Evolutionary conservation across 768 basidiomycete genomes (phyloP).

Genomic region (Favolaschia claudopus): DNA sequence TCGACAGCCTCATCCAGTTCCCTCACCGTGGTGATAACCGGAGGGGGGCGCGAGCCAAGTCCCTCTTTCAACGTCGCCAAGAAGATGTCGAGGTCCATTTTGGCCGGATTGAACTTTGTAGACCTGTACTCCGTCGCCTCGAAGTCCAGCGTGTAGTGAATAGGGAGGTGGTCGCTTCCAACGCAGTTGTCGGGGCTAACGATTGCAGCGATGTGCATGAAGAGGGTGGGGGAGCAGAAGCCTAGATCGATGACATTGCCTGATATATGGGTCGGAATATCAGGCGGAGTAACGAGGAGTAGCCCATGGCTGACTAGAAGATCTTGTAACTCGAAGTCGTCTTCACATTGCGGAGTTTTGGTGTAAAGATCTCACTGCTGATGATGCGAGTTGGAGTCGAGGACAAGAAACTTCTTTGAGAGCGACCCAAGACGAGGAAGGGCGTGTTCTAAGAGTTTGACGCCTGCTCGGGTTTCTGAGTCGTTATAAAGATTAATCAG

Average conservation of each 20-base stretch:
- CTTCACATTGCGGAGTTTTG: not conserved
- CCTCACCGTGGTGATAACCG: not conserved
- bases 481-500: too few relatives aligned
- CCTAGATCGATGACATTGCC: not conserved
- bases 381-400: not conserved
- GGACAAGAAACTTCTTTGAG: not conserved
- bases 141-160: not conserved
- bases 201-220: too few relatives aligned
- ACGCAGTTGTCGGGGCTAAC: not conserved
- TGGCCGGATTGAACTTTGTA: not conserved
- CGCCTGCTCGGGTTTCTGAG: too few relatives aligned
- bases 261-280: not conserved
- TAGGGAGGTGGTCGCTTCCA: not conserved
- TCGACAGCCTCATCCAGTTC: not conserved
- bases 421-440: too few relatives aligned
- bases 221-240: not conserved
- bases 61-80: not conserved
- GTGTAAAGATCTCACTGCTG: not conserved
- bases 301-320: not conserved
- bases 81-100: not conserved
- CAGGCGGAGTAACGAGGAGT: not conserved
- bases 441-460: too few relatives aligned
- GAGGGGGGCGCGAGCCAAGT: not conserved
- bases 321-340: not conserved
- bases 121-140: not conserved